phyloP scores from a whole-genome alignment of 192 early-diverging fungal genomes.

The Umbelopsis isabellina region DNA sequence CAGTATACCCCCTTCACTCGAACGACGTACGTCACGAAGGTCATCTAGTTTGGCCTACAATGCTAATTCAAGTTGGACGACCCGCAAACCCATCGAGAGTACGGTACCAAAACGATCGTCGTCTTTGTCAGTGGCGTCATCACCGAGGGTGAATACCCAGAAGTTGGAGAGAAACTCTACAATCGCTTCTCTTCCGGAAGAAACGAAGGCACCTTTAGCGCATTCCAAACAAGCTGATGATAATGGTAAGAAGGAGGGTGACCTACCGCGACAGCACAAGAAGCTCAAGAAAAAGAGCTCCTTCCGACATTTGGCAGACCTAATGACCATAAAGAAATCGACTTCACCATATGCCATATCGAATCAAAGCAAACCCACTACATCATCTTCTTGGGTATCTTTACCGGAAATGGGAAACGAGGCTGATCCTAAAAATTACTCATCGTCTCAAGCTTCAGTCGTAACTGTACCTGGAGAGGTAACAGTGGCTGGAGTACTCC shows the following conservation, averaged over 20 bases:
- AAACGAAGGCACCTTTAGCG: not conserved
- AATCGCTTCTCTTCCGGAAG: not conserved
- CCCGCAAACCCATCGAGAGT: constrained; percentile 4
- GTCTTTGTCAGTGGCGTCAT: not conserved
- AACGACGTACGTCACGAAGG: constrained; percentile 7
- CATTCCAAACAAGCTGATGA: not conserved
- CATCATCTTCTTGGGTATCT: constrained; percentile 6
- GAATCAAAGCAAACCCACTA: not conserved
- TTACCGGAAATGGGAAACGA: constrained; percentile 9
- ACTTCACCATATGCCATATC: not conserved
- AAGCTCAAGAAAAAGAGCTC: constrained; percentile 9
- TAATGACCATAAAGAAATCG: not conserved
- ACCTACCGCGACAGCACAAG: not conserved
- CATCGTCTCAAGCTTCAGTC: constrained; percentile 6
- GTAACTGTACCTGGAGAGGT: not conserved
- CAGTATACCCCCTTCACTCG: constrained; percentile 14
- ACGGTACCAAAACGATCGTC: constrained; percentile 16
- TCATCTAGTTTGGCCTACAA: constrained; percentile 8
- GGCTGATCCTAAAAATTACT: not conserved
- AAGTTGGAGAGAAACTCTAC: not conserved
- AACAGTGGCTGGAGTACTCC: not conserved
- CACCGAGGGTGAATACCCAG: not conserved
- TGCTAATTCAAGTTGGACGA: constrained; percentile 9
- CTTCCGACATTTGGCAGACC: constrained; percentile 17
- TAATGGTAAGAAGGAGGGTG: not conserved